phyloP scores from a whole-genome alignment of 2,329 filamentous ascomycete species.

The Dothistroma septosporum region DNA sequence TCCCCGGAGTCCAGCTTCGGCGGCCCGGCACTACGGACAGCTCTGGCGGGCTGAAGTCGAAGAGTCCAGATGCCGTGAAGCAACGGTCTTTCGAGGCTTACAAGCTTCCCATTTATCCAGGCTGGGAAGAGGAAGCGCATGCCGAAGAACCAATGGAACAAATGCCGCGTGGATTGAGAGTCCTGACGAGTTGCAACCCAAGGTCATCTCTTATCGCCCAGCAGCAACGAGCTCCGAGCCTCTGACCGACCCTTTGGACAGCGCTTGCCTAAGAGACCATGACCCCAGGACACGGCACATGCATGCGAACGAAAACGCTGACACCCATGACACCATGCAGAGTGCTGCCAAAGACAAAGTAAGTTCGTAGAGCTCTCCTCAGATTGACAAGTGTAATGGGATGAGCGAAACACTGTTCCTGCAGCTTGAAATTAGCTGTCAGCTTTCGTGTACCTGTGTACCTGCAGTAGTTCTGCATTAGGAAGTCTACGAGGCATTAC shows the following conservation, averaged over 20 bases:
- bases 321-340: neutral
- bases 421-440: slow-evolving; percentile 14
- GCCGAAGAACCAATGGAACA: neutral
- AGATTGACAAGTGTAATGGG: slow-evolving; percentile 1
- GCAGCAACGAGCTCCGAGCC: neutral
- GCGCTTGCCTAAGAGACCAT: neutral
- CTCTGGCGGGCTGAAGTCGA: slow-evolving; percentile 12
- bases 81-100: neutral
- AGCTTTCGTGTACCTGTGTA: slow-evolving; percentile 10
- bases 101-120: neutral
- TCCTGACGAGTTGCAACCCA: neutral
- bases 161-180: neutral
- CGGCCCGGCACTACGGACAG: slow-evolving; percentile 14
- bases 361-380: neutral
- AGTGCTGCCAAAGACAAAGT: neutral
- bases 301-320: slow-evolving; percentile 1
- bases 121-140: neutral
- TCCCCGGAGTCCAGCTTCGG: slow-evolving; percentile 15
- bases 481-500: slow-evolving; percentile 3
- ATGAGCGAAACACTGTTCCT: slow-evolving; percentile 10
- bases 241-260: neutral
- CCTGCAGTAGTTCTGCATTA: slow-evolving; percentile 21
- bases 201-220: neutral
- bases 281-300: slow-evolving; percentile 1
- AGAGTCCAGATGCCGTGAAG: slow-evolving; percentile 15